A percentile compares a stretch with the other conserved stretches of the same genome.
phyloP scores from a whole-genome alignment of 2,329 filamentous ascomycete species.

The Plectosphaerella cucumerina region DNA sequence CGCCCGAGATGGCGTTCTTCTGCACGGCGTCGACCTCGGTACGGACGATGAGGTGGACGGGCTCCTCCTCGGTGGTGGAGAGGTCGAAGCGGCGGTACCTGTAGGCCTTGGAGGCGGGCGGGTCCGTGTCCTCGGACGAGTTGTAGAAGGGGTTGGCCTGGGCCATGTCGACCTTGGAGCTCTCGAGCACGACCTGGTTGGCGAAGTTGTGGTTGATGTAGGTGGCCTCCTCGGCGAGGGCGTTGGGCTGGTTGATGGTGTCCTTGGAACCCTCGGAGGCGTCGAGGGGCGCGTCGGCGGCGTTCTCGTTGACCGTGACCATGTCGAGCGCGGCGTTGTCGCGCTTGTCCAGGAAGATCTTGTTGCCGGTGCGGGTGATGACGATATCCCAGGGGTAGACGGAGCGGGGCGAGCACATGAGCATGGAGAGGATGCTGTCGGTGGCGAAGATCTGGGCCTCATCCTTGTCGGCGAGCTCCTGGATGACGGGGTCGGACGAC shows the following conservation, averaged over 20 bases:
- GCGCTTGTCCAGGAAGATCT: conserved; percentile 98
- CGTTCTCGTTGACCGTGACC: conserved; percentile 99
- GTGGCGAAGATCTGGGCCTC: conserved; percentile 97
- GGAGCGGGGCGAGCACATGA: conserved; percentile 96
- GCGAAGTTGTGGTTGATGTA: conserved; percentile 99
- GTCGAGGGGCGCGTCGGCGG: conserved; percentile 89
- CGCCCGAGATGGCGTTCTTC: conserved; percentile 89
- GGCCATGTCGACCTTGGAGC: conserved; percentile 74
- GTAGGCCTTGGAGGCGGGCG: conserved; percentile 94
- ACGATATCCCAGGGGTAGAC: conserved; percentile 99
- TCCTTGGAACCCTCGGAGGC: conserved; percentile 91
- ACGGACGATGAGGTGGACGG: conserved; percentile 86
- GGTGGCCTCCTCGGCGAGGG: conserved; percentile 92
- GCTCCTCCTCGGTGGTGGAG: conserved; percentile 80
- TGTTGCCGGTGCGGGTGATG: conserved; percentile 87
- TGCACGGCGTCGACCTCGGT: conserved; percentile 94
- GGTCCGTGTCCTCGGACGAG: conserved; percentile 84
- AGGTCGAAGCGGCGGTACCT: conserved; percentile 97
- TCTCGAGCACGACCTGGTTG: conserved; percentile 88
- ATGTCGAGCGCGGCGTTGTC: conserved; percentile 92
- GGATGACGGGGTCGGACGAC: conserved; percentile 91
- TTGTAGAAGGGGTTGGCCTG: conserved; percentile 98
- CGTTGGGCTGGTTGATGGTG: conserved; percentile 85
- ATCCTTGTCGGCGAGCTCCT: conserved; percentile 92
- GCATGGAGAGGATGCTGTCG: conserved; percentile 95